These are phyloP conservation scores for Cylindrotheca closterium DNA, from an alignment of 108 stramenopile species.

Conservation along the genomic window DNA sequence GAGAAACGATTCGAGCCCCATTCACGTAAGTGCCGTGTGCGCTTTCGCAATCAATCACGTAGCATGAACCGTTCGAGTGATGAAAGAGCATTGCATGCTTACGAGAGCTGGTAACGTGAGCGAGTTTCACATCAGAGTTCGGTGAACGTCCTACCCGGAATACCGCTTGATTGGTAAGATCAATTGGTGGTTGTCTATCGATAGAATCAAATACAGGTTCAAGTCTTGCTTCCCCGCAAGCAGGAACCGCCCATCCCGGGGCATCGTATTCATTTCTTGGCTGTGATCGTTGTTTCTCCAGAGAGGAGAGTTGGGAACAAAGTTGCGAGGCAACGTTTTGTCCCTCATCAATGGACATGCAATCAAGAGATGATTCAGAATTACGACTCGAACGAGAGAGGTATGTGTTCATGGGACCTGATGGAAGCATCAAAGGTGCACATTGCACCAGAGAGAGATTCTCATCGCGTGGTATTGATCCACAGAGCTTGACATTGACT, in stretches of 20 bases:
- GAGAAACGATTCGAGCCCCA: constrained; percentile 54
- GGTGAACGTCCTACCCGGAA: constrained; percentile 75
- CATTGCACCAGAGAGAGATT: no score
- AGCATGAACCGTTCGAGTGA: constrained; percentile 81
- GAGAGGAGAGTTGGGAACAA: constrained; percentile 18
- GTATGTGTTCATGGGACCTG: no score
- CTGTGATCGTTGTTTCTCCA: background rate
- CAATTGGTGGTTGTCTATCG: constrained; percentile 57
- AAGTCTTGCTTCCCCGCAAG: constrained; percentile 66
- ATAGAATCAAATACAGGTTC: constrained; percentile 74
- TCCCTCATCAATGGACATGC: background rate
- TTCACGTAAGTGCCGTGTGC: constrained; percentile 83
- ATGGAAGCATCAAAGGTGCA: no score
- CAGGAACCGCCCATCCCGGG: constrained; percentile 79
- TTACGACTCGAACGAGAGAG: no score
- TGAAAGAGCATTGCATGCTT: constrained; percentile 83
- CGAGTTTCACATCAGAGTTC: constrained; percentile 60
- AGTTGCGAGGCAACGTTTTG: constrained; percentile 21
- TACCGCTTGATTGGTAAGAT: constrained; percentile 61
- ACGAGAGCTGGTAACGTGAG: constrained; percentile 69
- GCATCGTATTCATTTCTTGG: constrained; percentile 43
- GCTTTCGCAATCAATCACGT: constrained; percentile 78
- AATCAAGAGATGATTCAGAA: constrained; percentile 1
- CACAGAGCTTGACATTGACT: constrained; percentile 50
- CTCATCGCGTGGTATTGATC: constrained; percentile 43